Evolutionary conservation across 768 basidiomycete genomes (phyloP).

Genomic region (Mycena metata): DNA sequence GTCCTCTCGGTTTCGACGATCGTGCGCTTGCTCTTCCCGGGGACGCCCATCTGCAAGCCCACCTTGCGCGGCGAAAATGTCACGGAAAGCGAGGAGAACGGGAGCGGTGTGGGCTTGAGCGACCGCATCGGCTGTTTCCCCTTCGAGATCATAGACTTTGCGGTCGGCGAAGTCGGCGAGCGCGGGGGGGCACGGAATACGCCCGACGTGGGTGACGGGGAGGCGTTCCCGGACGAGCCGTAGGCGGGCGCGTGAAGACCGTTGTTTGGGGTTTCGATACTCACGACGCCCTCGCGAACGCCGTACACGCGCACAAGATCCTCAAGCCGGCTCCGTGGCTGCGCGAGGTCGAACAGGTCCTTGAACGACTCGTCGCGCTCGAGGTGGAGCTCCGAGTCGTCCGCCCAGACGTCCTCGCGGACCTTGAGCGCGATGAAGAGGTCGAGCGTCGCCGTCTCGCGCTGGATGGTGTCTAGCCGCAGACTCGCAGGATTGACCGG

Average conservation of each 20-base stretch:
- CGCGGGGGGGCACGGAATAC: constrained; percentile 30
- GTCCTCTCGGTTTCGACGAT: constrained; percentile 66
- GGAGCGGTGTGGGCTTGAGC: constrained; percentile 47
- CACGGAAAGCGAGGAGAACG: constrained; percentile 54
- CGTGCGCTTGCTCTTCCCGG: constrained; percentile 59
- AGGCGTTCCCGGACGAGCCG: constrained; percentile 16
- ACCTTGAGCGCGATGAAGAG: constrained; percentile 85
- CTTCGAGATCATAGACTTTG: constrained; percentile 2
- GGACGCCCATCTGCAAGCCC: constrained; percentile 51
- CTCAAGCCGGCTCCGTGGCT: constrained; percentile 82
- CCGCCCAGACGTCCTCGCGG: constrained; percentile 81
- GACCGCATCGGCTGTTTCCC: constrained; percentile 24
- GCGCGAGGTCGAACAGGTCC: constrained; percentile 82
- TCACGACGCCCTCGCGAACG: constrained; percentile 55
- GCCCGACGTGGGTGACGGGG: constrained; percentile 35
- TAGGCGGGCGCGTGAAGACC: neutral
- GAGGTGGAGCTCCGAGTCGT: constrained; percentile 81
- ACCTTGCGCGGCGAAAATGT: constrained; percentile 60
- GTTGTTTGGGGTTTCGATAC: constrained; percentile 34
- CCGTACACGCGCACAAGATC: constrained; percentile 72
- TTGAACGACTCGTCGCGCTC: constrained; percentile 82
- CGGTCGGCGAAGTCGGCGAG: neutral
- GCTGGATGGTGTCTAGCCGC: constrained; percentile 65
- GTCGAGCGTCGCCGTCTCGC: constrained; percentile 83
- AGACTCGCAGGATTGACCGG: constrained; percentile 36